Conservation (phyloP, 176 grass and related monocot genomes). For the Dendrocalamus sinicus region DNA sequence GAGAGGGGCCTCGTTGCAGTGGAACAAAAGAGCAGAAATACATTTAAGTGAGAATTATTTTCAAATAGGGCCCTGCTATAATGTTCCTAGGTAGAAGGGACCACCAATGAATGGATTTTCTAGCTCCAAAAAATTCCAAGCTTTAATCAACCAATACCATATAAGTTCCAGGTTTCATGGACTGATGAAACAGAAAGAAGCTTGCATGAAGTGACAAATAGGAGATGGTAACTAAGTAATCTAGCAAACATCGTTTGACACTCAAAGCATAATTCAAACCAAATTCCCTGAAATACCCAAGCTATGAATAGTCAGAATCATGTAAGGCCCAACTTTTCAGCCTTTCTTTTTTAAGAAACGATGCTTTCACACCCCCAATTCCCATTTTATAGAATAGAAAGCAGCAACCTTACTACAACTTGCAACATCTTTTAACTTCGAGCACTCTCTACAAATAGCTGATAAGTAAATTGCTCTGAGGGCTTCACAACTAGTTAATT, state of each 20-base stretch:
- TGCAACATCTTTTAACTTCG: background rate
- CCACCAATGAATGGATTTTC: too few relatives aligned
- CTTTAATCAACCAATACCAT: background rate
- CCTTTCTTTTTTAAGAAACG: background rate
- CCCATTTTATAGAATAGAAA: background rate
- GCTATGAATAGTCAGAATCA: background rate
- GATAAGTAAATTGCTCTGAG: slow-evolving; percentile 17
- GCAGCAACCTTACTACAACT: background rate
- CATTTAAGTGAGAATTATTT: too few relatives aligned
- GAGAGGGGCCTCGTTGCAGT: too few relatives aligned
- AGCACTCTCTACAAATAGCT: background rate
- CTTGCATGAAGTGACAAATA: background rate
- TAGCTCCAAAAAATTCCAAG: too few relatives aligned
- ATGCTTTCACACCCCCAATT: background rate
- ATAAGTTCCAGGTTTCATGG: background rate
- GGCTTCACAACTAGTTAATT: background rate
- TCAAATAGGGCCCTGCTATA: too few relatives aligned
- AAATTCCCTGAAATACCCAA: background rate
- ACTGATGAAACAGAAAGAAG: background rate
- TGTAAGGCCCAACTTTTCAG: background rate
- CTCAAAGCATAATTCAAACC: background rate
- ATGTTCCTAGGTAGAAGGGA: too few relatives aligned
- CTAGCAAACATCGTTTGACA: slow-evolving; percentile 10
- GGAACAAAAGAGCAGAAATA: too few relatives aligned
- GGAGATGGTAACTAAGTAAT: background rate